A percentile compares a stretch with the other conserved stretches of the same genome.
These are phyloP conservation scores for Stenogyne calaminthoides DNA, from an alignment of 305 asterid genomes.

Conservation along the genomic window DNA sequence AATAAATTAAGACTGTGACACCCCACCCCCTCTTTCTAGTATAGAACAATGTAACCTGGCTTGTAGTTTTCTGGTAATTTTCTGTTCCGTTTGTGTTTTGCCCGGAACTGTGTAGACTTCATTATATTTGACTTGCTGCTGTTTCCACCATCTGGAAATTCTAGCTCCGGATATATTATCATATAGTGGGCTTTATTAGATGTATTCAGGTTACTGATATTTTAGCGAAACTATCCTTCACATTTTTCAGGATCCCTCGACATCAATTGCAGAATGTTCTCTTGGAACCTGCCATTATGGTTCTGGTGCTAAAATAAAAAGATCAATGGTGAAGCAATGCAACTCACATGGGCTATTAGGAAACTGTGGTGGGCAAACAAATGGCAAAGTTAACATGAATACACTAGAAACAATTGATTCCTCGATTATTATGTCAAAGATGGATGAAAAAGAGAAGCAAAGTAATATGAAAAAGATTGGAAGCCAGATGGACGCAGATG, in stretches of 20 bases:
- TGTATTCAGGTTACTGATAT: constrained; percentile 19
- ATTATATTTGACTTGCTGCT: constrained; percentile 14
- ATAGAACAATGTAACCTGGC: neutral
- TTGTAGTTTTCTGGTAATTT: neutral
- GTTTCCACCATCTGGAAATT: constrained; percentile 16
- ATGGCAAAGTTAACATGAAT: constrained; percentile 35
- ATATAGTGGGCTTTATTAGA: constrained; percentile 13
- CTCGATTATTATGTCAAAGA: constrained; percentile 54
- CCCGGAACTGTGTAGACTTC: constrained; percentile 2
- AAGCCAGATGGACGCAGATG: constrained; percentile 47
- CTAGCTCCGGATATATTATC: constrained; percentile 14
- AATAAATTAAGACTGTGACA: neutral
- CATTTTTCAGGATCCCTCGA: constrained; percentile 61
- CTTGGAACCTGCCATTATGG: constrained; percentile 43
- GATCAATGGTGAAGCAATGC: constrained; percentile 55
- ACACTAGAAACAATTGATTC: constrained; percentile 74
- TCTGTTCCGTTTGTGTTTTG: constrained; percentile 15
- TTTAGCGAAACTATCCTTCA: constrained; percentile 20
- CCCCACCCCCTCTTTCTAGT: neutral
- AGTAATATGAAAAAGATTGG: constrained; percentile 42
- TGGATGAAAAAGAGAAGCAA: constrained; percentile 42
- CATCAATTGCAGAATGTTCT: constrained; percentile 42
- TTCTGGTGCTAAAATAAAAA: constrained; percentile 92
- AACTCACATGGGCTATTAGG: constrained; percentile 39
- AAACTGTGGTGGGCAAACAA: constrained; percentile 33